Percentiles rank a stretch among this genome's conserved stretches.
These are phyloP conservation scores for Lotmaria passim DNA, from an alignment of 208 protist species.

Conservation along the genomic window DNA sequence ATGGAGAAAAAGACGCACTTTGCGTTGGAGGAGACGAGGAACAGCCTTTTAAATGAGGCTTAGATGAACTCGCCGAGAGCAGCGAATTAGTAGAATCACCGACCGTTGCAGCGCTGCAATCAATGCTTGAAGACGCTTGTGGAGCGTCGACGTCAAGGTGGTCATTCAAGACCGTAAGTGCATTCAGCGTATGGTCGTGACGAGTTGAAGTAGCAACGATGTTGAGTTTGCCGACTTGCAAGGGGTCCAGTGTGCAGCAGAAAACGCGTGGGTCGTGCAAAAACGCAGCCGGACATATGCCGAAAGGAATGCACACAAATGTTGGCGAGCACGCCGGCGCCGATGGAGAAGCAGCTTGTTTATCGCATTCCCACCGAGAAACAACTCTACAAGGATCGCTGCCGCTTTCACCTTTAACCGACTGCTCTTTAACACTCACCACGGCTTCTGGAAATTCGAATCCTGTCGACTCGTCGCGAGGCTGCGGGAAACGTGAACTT, in stretches of 20 bases:
- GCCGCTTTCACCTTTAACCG: neutral
- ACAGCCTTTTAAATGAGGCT: no score
- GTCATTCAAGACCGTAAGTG: neutral
- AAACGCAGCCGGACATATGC: slow-evolving; percentile 57
- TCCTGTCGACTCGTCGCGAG: neutral
- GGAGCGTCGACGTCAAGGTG: neutral
- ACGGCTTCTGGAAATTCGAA: neutral
- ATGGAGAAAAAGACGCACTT: no score
- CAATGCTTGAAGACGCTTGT: no score
- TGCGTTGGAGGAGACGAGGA: no score
- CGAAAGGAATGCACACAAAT: slow-evolving; percentile 70
- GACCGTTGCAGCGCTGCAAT: no score
- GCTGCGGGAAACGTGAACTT: no score
- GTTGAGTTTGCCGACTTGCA: slow-evolving; percentile 40
- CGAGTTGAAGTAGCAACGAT: slow-evolving; percentile 13
- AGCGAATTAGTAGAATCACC: no score
- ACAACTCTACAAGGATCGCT: neutral
- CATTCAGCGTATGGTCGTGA: neutral
- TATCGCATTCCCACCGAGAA: neutral
- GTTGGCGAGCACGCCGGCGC: slow-evolving; percentile 1
- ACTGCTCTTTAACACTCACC: neutral
- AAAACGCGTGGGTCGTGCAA: slow-evolving; percentile 64
- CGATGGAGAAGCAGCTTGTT: neutral
- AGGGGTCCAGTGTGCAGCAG: slow-evolving; percentile 55
- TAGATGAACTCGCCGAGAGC: no score